Evolutionary conservation across 495 filamentous ascomycete species (phyloP).

Genomic region (Filosporella fistucella): DNA sequence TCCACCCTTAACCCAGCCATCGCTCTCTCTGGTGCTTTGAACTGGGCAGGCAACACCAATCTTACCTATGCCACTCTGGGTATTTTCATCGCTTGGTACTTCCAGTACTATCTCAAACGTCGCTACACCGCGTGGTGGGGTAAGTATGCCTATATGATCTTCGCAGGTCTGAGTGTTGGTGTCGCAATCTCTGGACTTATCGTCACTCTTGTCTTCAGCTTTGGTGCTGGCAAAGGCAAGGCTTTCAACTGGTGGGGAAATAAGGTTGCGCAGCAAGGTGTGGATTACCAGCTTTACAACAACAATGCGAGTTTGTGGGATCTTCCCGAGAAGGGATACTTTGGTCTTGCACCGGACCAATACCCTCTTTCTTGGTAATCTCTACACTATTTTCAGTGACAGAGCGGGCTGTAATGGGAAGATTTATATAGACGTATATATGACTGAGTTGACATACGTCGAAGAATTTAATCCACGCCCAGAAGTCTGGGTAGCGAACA

Average conservation of each 20-base stretch:
- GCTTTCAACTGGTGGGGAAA: not conserved
- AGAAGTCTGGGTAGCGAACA: too few species aligned
- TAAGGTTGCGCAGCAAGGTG: too few species aligned
- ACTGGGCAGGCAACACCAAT: not conserved
- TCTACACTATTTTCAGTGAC: too few species aligned
- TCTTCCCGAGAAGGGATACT: too few species aligned
- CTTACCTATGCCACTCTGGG: not conserved
- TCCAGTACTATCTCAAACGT: not conserved
- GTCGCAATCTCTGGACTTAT: slow-evolving; percentile 36
- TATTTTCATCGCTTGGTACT: not conserved
- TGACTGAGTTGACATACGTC: too few species aligned
- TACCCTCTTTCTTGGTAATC: too few species aligned
- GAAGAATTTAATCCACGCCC: too few species aligned
- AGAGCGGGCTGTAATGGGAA: too few species aligned
- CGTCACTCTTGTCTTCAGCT: slow-evolving; percentile 33
- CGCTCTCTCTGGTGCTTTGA: not conserved
- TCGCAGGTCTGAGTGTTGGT: slow-evolving; percentile 31
- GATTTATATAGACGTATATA: too few species aligned
- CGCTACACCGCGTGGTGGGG: not conserved
- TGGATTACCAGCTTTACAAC: too few species aligned
- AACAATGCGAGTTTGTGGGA: too few species aligned
- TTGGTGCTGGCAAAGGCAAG: not conserved
- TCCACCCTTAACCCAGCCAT: not conserved
- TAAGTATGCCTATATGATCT: slow-evolving; percentile 38
- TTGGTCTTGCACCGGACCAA: too few species aligned